A percentile compares a stretch with the other conserved stretches of the same genome.
phyloP scores from a whole-genome alignment of 345 rosid species.

The Populus deltoides region DNA sequence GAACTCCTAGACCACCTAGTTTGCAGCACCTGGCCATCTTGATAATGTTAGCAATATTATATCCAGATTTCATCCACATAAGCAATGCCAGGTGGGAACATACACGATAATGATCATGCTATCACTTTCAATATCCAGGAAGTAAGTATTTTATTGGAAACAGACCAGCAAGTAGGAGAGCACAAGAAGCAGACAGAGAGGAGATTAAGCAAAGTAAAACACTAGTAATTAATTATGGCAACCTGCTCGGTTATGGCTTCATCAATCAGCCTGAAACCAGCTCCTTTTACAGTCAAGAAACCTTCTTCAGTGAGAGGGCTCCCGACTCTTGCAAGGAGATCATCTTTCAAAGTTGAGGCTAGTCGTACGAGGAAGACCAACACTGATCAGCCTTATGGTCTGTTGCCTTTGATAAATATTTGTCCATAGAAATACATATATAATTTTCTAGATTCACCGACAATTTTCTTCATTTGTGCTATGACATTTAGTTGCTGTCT shows the following conservation, averaged over 20 bases:
- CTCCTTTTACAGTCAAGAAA: constrained; percentile 38
- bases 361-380: constrained; percentile 63
- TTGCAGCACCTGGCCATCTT: not conserved
- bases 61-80: not conserved
- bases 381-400: constrained; percentile 81
- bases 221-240: not conserved
- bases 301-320: constrained; percentile 48
- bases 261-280: constrained; percentile 47
- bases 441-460: not conserved
- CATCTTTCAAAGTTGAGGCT: constrained; percentile 55
- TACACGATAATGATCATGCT: not conserved
- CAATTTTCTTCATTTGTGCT: not conserved
- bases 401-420: not conserved
- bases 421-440: no score
- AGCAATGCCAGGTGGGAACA: not conserved
- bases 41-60: not conserved
- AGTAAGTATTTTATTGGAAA: not conserved
- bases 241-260: constrained; percentile 68
- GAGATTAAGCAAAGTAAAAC: not conserved
- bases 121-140: not conserved
- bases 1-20: not conserved
- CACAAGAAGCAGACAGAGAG: not conserved
- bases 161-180: not conserved
- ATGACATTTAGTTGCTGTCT: no score
- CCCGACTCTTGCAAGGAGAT: constrained; percentile 54